Evolutionary conservation across 805 yeast species (phyloP).

Genomic region (Torulaspora microellipsoides): DNA sequence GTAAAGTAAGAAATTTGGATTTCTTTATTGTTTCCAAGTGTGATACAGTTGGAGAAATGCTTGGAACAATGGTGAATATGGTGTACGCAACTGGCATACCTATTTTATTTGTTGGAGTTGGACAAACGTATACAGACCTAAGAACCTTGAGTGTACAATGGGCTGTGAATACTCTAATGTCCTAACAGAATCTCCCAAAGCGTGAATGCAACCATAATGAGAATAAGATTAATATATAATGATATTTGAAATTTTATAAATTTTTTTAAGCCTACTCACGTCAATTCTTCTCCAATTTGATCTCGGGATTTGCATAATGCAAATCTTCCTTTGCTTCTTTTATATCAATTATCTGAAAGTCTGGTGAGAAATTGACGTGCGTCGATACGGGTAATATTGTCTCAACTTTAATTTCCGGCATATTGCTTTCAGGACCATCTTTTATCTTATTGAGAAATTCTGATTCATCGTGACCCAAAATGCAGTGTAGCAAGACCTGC

Average conservation of each 20-base stretch:
- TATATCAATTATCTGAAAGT: constrained; percentile 52
- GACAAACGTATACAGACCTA: constrained; percentile 93
- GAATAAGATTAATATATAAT: no score
- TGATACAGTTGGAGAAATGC: constrained; percentile 94
- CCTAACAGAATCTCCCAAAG: constrained; percentile 30
- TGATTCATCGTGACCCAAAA: constrained; percentile 49
- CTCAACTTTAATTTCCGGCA: constrained; percentile 66
- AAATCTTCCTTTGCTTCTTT: constrained; percentile 4
- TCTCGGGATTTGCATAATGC: not conserved
- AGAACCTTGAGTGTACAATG: constrained; percentile 85
- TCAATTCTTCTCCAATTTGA: constrained; percentile 3
- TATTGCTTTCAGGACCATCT: constrained; percentile 71
- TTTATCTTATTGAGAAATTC: constrained; percentile 36
- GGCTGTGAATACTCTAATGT: constrained; percentile 83
- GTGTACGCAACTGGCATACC: constrained; percentile 96
- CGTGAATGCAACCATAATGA: no score
- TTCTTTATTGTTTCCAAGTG: constrained; percentile 92
- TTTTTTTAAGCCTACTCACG: no score
- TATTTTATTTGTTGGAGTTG: constrained; percentile 90
- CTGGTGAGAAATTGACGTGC: constrained; percentile 56
- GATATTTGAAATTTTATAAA: not conserved
- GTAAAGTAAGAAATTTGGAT: constrained; percentile 72
- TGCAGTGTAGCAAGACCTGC: constrained; percentile 54
- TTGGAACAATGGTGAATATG: constrained; percentile 96
- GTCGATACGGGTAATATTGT: constrained; percentile 55